A percentile compares a stretch with the other conserved stretches of the same genome.
Conservation (phyloP, 176 grass and related monocot species). For the Aegilops longissima region DNA sequence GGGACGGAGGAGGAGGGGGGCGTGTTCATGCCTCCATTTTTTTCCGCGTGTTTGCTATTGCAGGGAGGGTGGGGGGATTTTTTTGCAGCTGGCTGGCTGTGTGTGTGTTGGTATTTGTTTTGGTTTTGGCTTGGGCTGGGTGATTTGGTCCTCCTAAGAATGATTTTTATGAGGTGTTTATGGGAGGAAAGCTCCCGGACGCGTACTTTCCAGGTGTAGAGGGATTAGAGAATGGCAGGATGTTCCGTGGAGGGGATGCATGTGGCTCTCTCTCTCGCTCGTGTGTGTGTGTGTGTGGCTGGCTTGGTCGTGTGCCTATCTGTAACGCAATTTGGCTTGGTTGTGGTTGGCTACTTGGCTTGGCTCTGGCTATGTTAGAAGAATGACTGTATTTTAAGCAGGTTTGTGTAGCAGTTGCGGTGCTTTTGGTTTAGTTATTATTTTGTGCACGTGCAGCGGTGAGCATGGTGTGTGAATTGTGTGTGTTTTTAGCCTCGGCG, state of each 20-base stretch:
- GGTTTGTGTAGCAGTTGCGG: not conserved
- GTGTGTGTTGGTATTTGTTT: constrained; percentile 42
- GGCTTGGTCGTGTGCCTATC: not conserved
- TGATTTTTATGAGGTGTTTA: constrained; percentile 36
- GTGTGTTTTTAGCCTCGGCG: not conserved
- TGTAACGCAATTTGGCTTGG: not conserved
- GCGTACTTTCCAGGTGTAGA: constrained; percentile 46
- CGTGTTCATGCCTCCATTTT: constrained; percentile 42
- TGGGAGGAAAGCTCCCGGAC: not conserved
- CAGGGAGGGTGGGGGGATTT: not conserved
- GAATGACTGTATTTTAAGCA: not conserved
- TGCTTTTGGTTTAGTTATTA: not conserved
- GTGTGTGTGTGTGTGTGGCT: not conserved
- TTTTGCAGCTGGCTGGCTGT: not conserved
- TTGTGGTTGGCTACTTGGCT: no score
- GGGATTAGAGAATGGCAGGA: constrained; percentile 13
- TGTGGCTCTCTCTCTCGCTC: not conserved
- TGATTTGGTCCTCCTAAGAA: constrained; percentile 32
- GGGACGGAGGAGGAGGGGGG: not conserved
- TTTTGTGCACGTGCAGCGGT: not conserved
- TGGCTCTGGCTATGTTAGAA: no score
- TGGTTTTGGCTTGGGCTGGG: constrained; percentile 36
- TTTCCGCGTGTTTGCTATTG: not conserved
- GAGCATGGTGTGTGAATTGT: not conserved
- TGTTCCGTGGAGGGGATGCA: constrained; percentile 27